Conservation (phyloP, 768 basidiomycete genomes). For the Lactifluus volemus region DNA sequence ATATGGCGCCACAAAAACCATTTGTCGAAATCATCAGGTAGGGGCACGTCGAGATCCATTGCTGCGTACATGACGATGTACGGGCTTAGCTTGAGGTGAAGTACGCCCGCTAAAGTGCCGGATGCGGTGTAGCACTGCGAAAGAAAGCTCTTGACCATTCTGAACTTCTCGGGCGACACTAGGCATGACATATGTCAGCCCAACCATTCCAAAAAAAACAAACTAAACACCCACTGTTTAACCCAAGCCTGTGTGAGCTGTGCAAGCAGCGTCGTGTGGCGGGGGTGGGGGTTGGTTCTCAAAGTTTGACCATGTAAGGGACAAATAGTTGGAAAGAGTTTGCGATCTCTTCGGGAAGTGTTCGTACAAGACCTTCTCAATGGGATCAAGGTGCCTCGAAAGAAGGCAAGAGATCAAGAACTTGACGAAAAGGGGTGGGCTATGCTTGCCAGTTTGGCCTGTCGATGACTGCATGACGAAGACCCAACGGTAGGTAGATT, state of each 20-base stretch:
- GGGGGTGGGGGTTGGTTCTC: constrained; percentile 1
- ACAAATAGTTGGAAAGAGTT: constrained; percentile 7
- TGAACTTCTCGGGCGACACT: constrained; percentile 11
- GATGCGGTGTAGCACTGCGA: background rate
- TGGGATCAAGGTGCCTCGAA: background rate
- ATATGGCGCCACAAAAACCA: constrained; percentile 16
- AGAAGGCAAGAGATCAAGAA: constrained; percentile 6
- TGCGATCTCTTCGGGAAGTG: constrained; percentile 9
- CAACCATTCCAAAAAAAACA: background rate
- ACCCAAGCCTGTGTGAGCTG: constrained; percentile 4
- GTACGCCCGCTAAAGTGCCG: background rate
- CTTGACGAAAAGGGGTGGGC: background rate
- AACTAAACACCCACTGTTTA: constrained; percentile 7
- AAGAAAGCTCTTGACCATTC: constrained; percentile 7
- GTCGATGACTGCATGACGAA: background rate
- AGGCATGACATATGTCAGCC: background rate
- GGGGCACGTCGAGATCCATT: constrained; percentile 16
- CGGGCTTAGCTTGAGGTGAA: constrained; percentile 14
- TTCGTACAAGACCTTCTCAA: constrained; percentile 6
- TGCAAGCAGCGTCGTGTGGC: constrained; percentile 3
- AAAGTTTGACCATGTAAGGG: background rate
- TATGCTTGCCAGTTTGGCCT: background rate
- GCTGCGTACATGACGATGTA: constrained; percentile 16
- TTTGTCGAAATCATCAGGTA: constrained; percentile 12
- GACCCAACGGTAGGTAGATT: background rate